These are phyloP conservation scores for Deakozyma indianensis DNA, from an alignment of 805 yeast genomes.

Conservation along the genomic window DNA sequence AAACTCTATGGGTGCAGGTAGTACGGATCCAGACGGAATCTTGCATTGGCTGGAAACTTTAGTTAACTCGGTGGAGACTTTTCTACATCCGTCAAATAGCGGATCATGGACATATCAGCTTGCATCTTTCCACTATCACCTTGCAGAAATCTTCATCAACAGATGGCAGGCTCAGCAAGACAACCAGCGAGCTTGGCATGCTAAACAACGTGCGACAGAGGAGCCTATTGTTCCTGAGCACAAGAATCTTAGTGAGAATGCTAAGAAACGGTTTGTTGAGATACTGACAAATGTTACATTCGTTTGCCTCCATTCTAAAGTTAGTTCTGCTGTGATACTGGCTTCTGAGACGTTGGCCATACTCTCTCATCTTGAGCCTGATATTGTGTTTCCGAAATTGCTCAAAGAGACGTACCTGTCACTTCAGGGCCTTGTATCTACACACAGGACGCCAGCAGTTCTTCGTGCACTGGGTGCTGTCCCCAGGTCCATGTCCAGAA, in stretches of 20 bases:
- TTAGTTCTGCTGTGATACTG: conserved; percentile 4
- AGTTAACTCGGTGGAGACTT: conserved; percentile 60
- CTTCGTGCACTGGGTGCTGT: conserved; percentile 51
- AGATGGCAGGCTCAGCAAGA: conserved; percentile 24
- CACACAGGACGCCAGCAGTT: conserved; percentile 68
- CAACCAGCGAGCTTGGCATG: conserved; percentile 8
- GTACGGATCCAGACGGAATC: conserved; percentile 23
- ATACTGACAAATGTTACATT: conserved; percentile 38
- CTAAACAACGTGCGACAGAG: not conserved
- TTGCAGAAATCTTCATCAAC: conserved; percentile 26
- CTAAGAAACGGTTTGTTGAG: conserved; percentile 31
- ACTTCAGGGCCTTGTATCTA: conserved; percentile 29
- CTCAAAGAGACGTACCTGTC: conserved; percentile 49
- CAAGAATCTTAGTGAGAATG: conserved; percentile 7
- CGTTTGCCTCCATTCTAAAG: conserved; percentile 38
- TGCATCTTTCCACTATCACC: conserved; percentile 46
- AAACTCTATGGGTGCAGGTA: not conserved
- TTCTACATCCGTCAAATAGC: conserved; percentile 82
- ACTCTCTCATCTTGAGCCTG: conserved; percentile 51
- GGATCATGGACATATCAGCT: conserved; percentile 77
- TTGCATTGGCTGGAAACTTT: conserved; percentile 39
- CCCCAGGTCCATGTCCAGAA: conserved; percentile 49
- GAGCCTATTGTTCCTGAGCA: not conserved
- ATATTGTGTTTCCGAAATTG: conserved; percentile 21
- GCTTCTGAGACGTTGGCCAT: conserved; percentile 6